Conservation (phyloP, 2,329 filamentous ascomycete species). For the Scytalidium sp. region DNA sequence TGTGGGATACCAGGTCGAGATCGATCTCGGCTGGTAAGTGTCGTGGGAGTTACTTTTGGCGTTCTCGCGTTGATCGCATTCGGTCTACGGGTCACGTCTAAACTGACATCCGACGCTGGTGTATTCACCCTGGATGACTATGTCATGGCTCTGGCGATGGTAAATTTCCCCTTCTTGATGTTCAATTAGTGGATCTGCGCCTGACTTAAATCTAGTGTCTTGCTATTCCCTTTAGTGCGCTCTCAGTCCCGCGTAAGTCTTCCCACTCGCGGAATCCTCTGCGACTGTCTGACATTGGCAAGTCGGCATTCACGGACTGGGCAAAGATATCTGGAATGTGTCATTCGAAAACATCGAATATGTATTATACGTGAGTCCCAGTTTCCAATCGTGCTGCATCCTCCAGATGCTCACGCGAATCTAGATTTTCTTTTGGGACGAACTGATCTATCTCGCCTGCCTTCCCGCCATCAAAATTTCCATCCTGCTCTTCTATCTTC, state of each 20-base stretch:
- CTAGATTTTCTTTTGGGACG: constrained; percentile 5
- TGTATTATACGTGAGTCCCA: background rate
- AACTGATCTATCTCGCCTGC: constrained; percentile 8
- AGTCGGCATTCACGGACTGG: background rate
- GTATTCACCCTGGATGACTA: constrained; percentile 3
- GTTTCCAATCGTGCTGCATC: background rate
- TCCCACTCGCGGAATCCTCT: background rate
- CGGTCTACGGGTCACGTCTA: background rate
- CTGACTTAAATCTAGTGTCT: background rate
- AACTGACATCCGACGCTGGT: background rate
- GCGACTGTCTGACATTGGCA: background rate
- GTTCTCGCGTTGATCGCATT: background rate
- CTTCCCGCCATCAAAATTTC: constrained; percentile 9
- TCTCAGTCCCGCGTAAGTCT: background rate
- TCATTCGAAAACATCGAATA: background rate
- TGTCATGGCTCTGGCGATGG: constrained; percentile 1
- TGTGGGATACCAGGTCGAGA: background rate
- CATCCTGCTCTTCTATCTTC: constrained; percentile 10
- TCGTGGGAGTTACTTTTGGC: background rate
- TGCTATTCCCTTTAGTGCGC: background rate
- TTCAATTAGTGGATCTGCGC: background rate
- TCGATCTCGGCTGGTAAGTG: background rate
- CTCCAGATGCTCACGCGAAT: background rate
- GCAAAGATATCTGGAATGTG: background rate
- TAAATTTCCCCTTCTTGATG: background rate